Conservation (phyloP, 2,329 filamentous ascomycete species). For the Calonectria naviculata region DNA sequence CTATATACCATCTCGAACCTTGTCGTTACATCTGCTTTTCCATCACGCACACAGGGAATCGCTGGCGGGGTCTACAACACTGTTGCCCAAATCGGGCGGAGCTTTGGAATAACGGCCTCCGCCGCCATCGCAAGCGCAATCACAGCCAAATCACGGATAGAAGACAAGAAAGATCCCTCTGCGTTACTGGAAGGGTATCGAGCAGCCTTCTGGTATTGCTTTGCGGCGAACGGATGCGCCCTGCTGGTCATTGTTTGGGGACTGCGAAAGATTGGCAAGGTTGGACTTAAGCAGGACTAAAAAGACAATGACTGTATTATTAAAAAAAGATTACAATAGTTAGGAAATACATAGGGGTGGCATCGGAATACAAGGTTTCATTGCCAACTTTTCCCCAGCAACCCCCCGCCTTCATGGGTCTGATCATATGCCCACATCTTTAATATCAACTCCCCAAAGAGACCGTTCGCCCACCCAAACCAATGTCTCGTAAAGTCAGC, state of each 20-base stretch:
- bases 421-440: background rate
- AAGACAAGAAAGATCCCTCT: conserved; percentile 11
- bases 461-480: background rate
- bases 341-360: no score
- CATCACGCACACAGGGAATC: conserved; percentile 62
- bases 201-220: conserved; percentile 57
- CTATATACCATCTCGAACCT: conserved; percentile 64
- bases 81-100: conserved; percentile 60
- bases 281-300: conserved; percentile 22
- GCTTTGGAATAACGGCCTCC: conserved; percentile 54
- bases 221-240: conserved; percentile 46
- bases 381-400: background rate
- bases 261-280: conserved; percentile 20
- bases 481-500: background rate
- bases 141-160: conserved; percentile 30
- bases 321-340: no score
- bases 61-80: conserved; percentile 70
- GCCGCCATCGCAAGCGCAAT: conserved; percentile 51
- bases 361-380: background rate
- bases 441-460: background rate
- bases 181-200: conserved; percentile 56
- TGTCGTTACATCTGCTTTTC: conserved; percentile 62
- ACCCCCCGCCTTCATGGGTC: background rate
- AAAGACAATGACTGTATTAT: no score
- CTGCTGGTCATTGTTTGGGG: conserved; percentile 14